Base-by-base conservation (phyloP, 2,329 filamentous ascomycete genomes). In the Scedosporium aurantiacum region DNA sequence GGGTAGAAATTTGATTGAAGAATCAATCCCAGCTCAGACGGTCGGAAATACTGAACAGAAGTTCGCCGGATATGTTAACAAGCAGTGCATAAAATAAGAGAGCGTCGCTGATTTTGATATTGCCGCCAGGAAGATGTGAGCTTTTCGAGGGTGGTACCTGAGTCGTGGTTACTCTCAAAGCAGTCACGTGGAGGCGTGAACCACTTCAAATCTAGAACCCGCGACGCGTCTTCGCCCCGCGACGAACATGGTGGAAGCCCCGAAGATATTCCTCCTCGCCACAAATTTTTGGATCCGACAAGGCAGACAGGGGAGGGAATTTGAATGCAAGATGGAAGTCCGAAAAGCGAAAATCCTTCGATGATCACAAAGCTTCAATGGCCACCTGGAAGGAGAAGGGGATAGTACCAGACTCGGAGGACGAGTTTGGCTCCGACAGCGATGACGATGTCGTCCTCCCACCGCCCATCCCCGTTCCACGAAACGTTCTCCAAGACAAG, bases 331-430 rank as follows among this genome's bases (percentile, higher is more conserved):
- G 60, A 63, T 45, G 70, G 68, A 64, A 66, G 67, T 64, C 66
- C 70, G 61, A 68, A 66, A 63, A 62, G 64, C 61, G 65, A 65
- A 59, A 63, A 70, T 64, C 7, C 28, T 37, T 55, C 41, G 27
- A 61, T 61, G 59, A 61, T 21, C 50, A 57, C 21, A 45, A 8
- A 27, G n/a, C 12, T 18, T 50, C 40, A 58, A 80, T 80, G 78
- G 71, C 69, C 62, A 75, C 74, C 65, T 80, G 78, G 78, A 79
- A 75, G 73, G 75, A 78, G 66, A 68, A 77, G 69, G 78, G 78
- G 67, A 77, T 78, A 68, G 73, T 80, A 65, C 78, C 78, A 62
- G 78, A 80, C 69, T 80, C 78, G 64, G 78, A 80, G 66, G 78
- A 79, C 62, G 78, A 79, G 57, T 72, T 71, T 65, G 74, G 68